phyloP scores from a whole-genome alignment of 331 rosid species.

The Stylosanthes scabra region DNA sequence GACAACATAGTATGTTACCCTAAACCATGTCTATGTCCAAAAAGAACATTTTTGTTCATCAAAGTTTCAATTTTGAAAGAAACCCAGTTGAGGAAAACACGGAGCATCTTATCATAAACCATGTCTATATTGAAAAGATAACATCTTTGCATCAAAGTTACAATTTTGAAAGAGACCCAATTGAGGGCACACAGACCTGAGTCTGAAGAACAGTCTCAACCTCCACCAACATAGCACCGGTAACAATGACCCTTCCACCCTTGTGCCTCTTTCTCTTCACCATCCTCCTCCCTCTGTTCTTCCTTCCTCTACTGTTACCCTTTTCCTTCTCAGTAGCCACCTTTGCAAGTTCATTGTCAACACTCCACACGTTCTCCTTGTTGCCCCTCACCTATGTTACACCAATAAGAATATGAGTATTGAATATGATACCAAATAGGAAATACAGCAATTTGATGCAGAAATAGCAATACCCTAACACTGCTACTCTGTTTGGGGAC shows the following conservation, averaged over 20 bases:
- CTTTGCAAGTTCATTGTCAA: conserved; percentile 73
- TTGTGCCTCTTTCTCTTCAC: conserved; percentile 50
- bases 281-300: conserved; percentile 50
- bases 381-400: conserved; percentile 52
- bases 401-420: too few relatives aligned
- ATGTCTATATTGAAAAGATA: neutral
- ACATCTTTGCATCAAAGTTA: conserved; percentile 26
- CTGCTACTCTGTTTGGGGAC: conserved; percentile 32
- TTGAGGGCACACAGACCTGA: conserved; percentile 51
- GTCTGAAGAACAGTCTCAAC: conserved; percentile 92
- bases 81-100: neutral
- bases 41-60: conserved; percentile 25
- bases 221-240: conserved; percentile 86
- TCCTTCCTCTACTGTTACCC: conserved; percentile 39
- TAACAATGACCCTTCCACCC: conserved; percentile 62
- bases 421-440: too few relatives aligned
- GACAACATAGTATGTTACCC: neutral
- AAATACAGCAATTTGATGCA: too few relatives aligned
- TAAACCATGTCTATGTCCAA: neutral
- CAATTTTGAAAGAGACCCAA: conserved; percentile 23
- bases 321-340: conserved; percentile 45
- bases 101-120: neutral
- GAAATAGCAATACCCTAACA: too few relatives aligned
- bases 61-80: conserved; percentile 12
- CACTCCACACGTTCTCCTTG: conserved; percentile 91